Base-by-base conservation (phyloP, 805 yeast genomes). In the Wickerhamia fluorescens region DNA sequence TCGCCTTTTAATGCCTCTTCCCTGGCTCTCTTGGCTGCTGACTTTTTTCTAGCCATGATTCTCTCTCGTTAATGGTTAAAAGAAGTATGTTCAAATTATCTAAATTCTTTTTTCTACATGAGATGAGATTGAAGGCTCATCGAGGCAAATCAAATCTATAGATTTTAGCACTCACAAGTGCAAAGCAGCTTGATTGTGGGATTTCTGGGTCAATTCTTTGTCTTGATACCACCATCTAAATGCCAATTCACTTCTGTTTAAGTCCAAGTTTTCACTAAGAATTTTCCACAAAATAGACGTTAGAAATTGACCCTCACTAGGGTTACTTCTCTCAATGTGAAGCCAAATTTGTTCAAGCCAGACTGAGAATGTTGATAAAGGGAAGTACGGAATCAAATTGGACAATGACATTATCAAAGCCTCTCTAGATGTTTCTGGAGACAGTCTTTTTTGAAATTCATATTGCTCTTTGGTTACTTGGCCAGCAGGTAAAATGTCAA, bases 11-110 rank as follows among this genome's bases (percentile, higher is more conserved):
- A 34, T 21, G 36, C 68, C 35, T 68, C 77, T 31, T 57, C 66
- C 48, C 60, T 66, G 7, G 88, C 88, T 47, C 60, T 78, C 48
- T 78, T 81, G 32, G 87, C 65, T 23, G 88, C 87, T 14, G 89
- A 79, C 68, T 83, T 83, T 77, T 83, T 84, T 73, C 94, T 78
- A 24, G 92, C 78, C 94, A 83, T 83, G 22, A 15, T 31, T 7
- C 15, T 11, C 9, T 18, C 14, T 23, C 4, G 25, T 20, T 31
- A 20, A 4, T 28, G 18, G 24, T 22, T 24, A 17, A 17, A n/a
- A n/a, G n/a, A n/a, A n/a, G n/a, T n/a, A n/a, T n/a, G n/a, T n/a
- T n/a, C n/a, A n/a, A n/a, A n/a, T n/a, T n/a, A n/a, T n/a, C n/a
- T n/a, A n/a, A n/a, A n/a, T n/a, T n/a, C n/a, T n/a, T n/a, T n/a